Conservation (phyloP, 2,329 filamentous ascomycete genomes). For the Clarireedia sp. region DNA sequence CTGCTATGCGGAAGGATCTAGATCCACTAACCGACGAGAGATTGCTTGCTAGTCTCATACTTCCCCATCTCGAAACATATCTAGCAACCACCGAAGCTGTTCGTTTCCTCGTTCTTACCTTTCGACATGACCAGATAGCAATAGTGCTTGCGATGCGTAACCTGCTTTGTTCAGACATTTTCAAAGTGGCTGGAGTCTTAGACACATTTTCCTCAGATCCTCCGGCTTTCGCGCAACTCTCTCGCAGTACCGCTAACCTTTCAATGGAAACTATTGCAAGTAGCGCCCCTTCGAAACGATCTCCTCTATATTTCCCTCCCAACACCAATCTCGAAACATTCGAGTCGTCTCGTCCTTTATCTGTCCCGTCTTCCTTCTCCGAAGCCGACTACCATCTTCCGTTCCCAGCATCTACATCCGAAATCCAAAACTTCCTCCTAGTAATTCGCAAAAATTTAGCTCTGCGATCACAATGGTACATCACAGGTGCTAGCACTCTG, state of each 20-base stretch:
- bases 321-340: neutral
- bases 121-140: slow-evolving; percentile 46
- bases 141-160: slow-evolving; percentile 51
- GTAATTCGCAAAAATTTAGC: slow-evolving; percentile 43
- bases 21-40: slow-evolving; percentile 46
- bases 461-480: slow-evolving; percentile 40
- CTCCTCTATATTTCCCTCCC: neutral
- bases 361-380: slow-evolving; percentile 25
- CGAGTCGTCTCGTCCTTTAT: neutral
- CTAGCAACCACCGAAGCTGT: slow-evolving; percentile 44
- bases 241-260: slow-evolving; percentile 12
- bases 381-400: slow-evolving; percentile 51
- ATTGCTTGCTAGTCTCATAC: slow-evolving; percentile 48
- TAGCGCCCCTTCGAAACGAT: neutral
- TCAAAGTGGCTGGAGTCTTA: slow-evolving; percentile 53
- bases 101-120: slow-evolving; percentile 52
- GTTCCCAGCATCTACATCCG: slow-evolving; percentile 44
- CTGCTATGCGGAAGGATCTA: slow-evolving; percentile 40
- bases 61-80: slow-evolving; percentile 54
- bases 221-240: slow-evolving; percentile 15
- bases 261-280: slow-evolving; percentile 12
- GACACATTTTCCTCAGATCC: slow-evolving; percentile 24
- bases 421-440: slow-evolving; percentile 47
- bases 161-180: slow-evolving; percentile 45
- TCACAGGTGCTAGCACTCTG: slow-evolving; percentile 31